phyloP scores from a whole-genome alignment of 371 early-diverging fungal species.

The Chytridiales sp. region DNA sequence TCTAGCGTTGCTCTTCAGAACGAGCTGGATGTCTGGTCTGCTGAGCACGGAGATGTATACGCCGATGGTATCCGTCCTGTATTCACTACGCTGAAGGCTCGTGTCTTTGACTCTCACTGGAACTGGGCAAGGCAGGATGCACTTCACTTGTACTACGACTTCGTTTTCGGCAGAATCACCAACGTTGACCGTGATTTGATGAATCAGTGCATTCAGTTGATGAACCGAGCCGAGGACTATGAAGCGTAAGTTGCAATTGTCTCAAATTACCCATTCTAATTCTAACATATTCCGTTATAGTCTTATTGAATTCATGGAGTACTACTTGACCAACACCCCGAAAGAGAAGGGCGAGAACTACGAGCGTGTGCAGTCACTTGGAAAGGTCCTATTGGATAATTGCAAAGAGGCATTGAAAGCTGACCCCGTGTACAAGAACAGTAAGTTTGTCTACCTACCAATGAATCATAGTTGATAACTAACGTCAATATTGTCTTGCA shows the following conservation, averaged over 20 bases:
- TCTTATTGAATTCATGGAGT: conserved; percentile 83
- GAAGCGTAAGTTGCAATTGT: conserved; percentile 16
- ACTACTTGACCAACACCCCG: conserved; percentile 69
- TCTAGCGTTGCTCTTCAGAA: conserved; percentile 70
- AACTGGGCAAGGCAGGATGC: conserved; percentile 97
- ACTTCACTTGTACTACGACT: conserved; percentile 84
- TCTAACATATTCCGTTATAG: conserved; percentile 14
- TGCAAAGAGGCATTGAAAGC: conserved; percentile 74
- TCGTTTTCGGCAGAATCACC: conserved; percentile 86
- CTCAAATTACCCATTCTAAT: conserved; percentile 33
- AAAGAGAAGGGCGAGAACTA: conserved; percentile 80
- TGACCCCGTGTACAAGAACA: conserved; percentile 85
- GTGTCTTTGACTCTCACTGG: conserved; percentile 93
- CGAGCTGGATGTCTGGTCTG: conserved; percentile 84
- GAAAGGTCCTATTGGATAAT: conserved; percentile 82
- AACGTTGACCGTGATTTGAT: conserved; percentile 91
- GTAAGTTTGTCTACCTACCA: conserved; percentile 44
- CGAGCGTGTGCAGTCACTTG: conserved; percentile 76
- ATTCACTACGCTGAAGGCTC: conserved; percentile 83
- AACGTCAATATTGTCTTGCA: neutral
- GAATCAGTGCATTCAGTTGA: conserved; percentile 85
- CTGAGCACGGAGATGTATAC: conserved; percentile 88
- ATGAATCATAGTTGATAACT: neutral
- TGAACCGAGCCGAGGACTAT: conserved; percentile 80
- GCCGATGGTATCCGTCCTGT: conserved; percentile 83